A percentile compares a stretch with the other conserved stretches of the same genome.
These are phyloP conservation scores for Trichophyton simii DNA, from an alignment of 2,329 filamentous ascomycete genomes.

Conservation along the genomic window DNA sequence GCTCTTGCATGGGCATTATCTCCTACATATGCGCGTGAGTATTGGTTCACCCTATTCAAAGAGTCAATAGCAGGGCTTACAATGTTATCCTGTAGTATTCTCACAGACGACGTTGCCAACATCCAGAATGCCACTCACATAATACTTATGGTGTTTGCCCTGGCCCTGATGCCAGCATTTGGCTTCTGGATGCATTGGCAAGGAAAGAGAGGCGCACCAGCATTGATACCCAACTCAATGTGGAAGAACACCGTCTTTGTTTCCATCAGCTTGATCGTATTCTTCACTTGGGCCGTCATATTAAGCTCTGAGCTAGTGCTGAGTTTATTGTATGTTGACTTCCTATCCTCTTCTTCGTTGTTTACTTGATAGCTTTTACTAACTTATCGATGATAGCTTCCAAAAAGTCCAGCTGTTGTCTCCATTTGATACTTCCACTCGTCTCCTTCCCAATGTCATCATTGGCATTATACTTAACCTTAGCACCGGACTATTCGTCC, in stretches of 20 bases:
- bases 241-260: conserved; percentile 49
- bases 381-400: conserved; percentile 25
- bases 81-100: conserved; percentile 1
- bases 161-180: conserved; percentile 34
- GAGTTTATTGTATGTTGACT: conserved; percentile 27
- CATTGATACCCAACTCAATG: conserved; percentile 50
- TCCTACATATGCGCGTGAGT: conserved; percentile 41
- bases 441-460: conserved; percentile 36
- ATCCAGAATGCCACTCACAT: conserved; percentile 5
- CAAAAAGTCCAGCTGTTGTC: conserved; percentile 39
- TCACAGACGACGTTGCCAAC: conserved; percentile 9
- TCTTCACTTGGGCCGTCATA: conserved; percentile 36
- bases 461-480: conserved; percentile 21
- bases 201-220: conserved; percentile 35
- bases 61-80: neutral
- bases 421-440: conserved; percentile 35
- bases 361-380: neutral
- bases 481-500: conserved; percentile 11
- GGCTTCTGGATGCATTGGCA: conserved; percentile 43
- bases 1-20: conserved; percentile 37
- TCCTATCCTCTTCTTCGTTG: neutral
- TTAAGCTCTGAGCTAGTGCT: conserved; percentile 38
- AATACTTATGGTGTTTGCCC: conserved; percentile 6
- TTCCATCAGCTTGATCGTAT: conserved; percentile 41
- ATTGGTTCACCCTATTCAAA: neutral